Base-by-base conservation (phyloP, 352 stramenopile species). In the Globisporangium ultimum region DNA sequence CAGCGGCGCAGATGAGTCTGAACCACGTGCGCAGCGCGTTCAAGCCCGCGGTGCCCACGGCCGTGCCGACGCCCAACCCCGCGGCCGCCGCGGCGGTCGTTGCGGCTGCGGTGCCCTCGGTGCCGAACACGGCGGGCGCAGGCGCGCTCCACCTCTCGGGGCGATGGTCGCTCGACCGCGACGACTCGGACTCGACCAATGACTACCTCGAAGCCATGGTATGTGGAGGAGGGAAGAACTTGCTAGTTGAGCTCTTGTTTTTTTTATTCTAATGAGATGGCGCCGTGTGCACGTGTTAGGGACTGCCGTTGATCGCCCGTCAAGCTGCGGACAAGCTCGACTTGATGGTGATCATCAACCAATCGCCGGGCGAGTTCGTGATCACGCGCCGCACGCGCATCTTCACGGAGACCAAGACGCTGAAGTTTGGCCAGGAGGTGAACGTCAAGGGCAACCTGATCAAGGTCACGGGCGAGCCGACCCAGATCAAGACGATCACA, bases 121-220 rank as follows among this genome's bases (percentile, higher is more conserved):
- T 87, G n/a, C 70, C 76, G 8, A 91, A 91, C 55, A 91, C 76
- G 48, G 82, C 82, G 5, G 86, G 86, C 21, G 84, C 80, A 12
- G 82, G 83, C 12, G 86, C 84, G 13, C 60, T 95, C 58, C 87
- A 94, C 62, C 71, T 95, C 20, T 92, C 87, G 2, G 87, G 87
- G 0, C 86, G 83, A 58, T 95, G 87, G 87, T 87, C 81, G 36
- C 70, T 95, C 18, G 87, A 95, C 63, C 80, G 84, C 32, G 83
- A 93, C 17, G 84, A 90, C 72, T 95, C 87, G 59, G 87, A 95
- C 71, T 95, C 87, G 70, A 95, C 87, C 42, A 94, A 95, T 67
- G 83, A 92, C 66, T 95, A 95, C 61, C 65, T 95, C 48, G 87
- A 95, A 63, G 87, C 87, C 55, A 95, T 95, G 84, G 75, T 84